Conservation (phyloP, 2,329 filamentous ascomycete species). For the Cercospora beticola region DNA sequence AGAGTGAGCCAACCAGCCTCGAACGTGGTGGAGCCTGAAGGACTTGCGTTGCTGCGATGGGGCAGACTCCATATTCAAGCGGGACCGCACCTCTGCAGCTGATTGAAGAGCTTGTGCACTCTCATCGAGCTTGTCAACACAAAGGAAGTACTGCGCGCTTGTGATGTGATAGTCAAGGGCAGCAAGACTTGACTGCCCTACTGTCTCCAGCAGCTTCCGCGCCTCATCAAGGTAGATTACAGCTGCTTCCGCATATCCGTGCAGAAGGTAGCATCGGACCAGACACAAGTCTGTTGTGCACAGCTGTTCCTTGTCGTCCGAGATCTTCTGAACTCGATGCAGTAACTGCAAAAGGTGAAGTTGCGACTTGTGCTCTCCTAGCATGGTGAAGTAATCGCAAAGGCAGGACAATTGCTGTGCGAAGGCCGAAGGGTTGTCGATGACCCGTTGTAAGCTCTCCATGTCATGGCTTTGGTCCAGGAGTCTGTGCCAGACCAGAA, state of each 20-base stretch:
- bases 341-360: constrained; percentile 21
- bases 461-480: constrained; percentile 37
- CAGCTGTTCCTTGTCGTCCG: constrained; percentile 17
- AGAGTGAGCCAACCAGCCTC: constrained; percentile 35
- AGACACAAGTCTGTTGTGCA: constrained; percentile 39
- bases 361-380: constrained; percentile 50
- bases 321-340: constrained; percentile 7
- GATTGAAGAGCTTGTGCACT: constrained; percentile 22
- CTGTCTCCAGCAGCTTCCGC: constrained; percentile 49
- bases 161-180: constrained; percentile 42
- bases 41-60: constrained; percentile 24
- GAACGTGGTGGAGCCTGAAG: constrained; percentile 30
- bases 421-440: constrained; percentile 55
- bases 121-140: constrained; percentile 26
- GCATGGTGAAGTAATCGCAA: constrained; percentile 58
- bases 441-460: constrained; percentile 42
- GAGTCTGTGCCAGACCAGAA: constrained; percentile 42
- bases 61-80: constrained; percentile 21
- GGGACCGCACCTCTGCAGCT: constrained; percentile 20
- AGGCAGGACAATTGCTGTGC: constrained; percentile 54
- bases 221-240: constrained; percentile 59
- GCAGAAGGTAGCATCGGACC: constrained; percentile 56
- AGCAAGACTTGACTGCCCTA: constrained; percentile 46
- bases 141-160: constrained; percentile 26
- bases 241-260: constrained; percentile 62